These are phyloP conservation scores for Globisporangium ultimum DNA, from an alignment of 352 stramenopile genomes.

Conservation along the genomic window DNA sequence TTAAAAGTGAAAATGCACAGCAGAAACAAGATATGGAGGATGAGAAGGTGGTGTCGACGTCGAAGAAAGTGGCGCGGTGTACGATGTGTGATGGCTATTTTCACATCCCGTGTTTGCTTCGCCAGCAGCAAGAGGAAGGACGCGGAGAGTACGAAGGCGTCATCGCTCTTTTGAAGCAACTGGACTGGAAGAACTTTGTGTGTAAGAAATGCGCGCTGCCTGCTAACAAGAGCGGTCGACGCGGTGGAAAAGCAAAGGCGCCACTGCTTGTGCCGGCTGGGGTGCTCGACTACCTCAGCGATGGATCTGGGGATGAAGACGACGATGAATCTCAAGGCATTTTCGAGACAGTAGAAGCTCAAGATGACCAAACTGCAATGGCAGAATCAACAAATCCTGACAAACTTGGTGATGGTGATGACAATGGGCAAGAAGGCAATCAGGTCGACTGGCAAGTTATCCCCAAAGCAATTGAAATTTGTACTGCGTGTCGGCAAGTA, in stretches of 20 bases:
- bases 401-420: neutral
- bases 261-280: slow-evolving; percentile 35
- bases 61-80: slow-evolving; percentile 22
- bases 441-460: slow-evolving; percentile 30
- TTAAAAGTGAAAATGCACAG: neutral
- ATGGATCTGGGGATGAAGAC: slow-evolving; percentile 1
- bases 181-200: neutral
- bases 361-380: neutral
- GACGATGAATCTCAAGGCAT: slow-evolving; percentile 5
- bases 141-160: slow-evolving; percentile 7
- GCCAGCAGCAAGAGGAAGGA: neutral
- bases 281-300: slow-evolving; percentile 21
- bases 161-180: neutral
- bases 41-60: neutral
- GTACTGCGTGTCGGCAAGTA: slow-evolving; percentile 52
- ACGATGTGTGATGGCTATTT: slow-evolving; percentile 37
- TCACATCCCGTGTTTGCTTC: slow-evolving; percentile 31
- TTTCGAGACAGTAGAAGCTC: too few species aligned
- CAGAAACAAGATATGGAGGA: neutral
- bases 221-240: neutral
- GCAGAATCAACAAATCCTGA: neutral
- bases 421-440: neutral
- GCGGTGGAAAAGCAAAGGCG: neutral
- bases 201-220: slow-evolving; percentile 23
- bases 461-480: slow-evolving; percentile 43